Evolutionary conservation across 441 rosid species (phyloP).

Genomic region (Arabidopsis hybrid): DNA sequence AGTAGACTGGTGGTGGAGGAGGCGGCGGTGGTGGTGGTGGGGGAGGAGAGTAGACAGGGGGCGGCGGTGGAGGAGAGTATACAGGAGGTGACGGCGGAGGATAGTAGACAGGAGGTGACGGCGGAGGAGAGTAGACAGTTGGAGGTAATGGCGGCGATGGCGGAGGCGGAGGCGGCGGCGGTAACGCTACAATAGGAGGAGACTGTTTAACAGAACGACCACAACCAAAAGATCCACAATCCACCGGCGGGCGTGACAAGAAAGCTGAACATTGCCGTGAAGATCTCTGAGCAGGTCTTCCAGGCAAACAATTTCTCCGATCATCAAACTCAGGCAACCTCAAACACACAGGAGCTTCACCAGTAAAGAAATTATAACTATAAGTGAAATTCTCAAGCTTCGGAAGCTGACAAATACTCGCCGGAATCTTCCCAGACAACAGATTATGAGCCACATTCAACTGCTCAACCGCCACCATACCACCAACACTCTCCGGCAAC

Average conservation of each 20-base stretch:
- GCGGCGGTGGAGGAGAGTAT: conserved; percentile 35
- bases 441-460: conserved; percentile 83
- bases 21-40: conserved; percentile 49
- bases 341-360: conserved; percentile 82
- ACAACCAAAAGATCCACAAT: conserved; percentile 74
- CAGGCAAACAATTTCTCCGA: conserved; percentile 73
- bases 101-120: conserved; percentile 36
- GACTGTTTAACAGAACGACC: conserved; percentile 62
- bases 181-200: conserved; percentile 67
- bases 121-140: conserved; percentile 40
- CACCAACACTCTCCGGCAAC: conserved; percentile 69
- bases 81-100: conserved; percentile 50
- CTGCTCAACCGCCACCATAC: conserved; percentile 74
- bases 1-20: conserved; percentile 36
- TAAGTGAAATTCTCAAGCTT: conserved; percentile 75
- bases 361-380: conserved; percentile 83
- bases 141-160: conserved; percentile 41
- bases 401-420: conserved; percentile 71
- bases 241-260: conserved; percentile 67
- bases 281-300: conserved; percentile 71
- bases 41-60: conserved; percentile 45
- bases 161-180: conserved; percentile 46
- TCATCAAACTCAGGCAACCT: conserved; percentile 62
- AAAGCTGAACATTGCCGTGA: conserved; percentile 64
- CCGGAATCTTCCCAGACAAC: conserved; percentile 78